Percentiles rank a stretch among this genome's conserved stretches.
These are phyloP conservation scores for Lumnitzera racemosa DNA, from an alignment of 345 rosid species.

Conservation along the genomic window DNA sequence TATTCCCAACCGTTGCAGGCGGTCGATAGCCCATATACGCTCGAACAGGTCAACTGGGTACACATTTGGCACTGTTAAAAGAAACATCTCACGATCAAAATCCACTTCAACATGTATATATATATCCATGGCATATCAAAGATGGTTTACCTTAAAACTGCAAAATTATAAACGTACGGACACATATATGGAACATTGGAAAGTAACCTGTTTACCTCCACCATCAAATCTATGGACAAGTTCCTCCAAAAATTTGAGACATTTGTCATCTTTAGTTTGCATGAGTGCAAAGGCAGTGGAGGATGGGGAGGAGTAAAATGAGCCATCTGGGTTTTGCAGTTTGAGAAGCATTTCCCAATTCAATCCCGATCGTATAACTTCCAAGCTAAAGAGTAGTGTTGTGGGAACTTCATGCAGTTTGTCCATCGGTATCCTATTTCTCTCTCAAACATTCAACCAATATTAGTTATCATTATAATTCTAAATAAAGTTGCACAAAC, in stretches of 20 bases:
- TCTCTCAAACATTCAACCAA: slow-evolving; percentile 11
- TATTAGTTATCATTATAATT: too few relatives aligned
- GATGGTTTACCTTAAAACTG: too few relatives aligned
- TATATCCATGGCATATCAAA: too few relatives aligned
- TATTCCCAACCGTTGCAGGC: slow-evolving; percentile 70
- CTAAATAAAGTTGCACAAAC: too few relatives aligned
- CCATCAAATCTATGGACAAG: slow-evolving; percentile 56
- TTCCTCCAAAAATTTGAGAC: slow-evolving; percentile 43
- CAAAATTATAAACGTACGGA: too few relatives aligned
- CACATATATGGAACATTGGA: too few relatives aligned
- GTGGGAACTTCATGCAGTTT: slow-evolving; percentile 72
- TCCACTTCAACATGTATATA: too few relatives aligned
- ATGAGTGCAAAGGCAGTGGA: slow-evolving; percentile 78
- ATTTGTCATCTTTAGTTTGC: slow-evolving; percentile 57
- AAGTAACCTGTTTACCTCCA: slow-evolving; percentile 41
- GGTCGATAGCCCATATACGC: slow-evolving; percentile 72
- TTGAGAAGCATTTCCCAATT: slow-evolving; percentile 72
- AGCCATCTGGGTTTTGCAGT: slow-evolving; percentile 63
- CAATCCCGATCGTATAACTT: slow-evolving; percentile 49
- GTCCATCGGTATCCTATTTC: slow-evolving; percentile 68
- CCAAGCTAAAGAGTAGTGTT: slow-evolving; percentile 76
- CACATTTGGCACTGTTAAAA: slow-evolving; percentile 49
- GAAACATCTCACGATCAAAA: too few relatives aligned
- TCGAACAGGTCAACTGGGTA: slow-evolving; percentile 80
- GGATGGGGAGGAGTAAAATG: slow-evolving; percentile 79